Evolutionary conservation across 805 yeast genomes (phyloP).

Genomic region (Starmera quercuum): DNA sequence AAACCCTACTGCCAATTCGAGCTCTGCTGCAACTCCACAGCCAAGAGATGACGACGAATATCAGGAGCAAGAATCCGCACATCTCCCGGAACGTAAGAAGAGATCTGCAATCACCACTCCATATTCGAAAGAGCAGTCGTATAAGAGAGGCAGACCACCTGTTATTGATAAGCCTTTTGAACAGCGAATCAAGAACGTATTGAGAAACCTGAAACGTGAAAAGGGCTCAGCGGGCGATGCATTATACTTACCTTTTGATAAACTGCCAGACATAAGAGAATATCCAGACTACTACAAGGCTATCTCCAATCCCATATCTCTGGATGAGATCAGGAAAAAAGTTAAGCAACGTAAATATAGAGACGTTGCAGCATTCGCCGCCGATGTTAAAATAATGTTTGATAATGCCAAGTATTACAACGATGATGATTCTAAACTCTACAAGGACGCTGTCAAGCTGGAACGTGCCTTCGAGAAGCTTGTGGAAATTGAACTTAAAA

Average conservation of each 20-base stretch:
- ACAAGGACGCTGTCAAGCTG: slow-evolving; percentile 53
- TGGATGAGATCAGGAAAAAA: slow-evolving; percentile 70
- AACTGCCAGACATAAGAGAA: slow-evolving; percentile 59
- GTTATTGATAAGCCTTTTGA: slow-evolving; percentile 88
- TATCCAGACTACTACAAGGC: slow-evolving; percentile 38
- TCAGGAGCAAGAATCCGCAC: slow-evolving; percentile 1
- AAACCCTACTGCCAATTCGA: slow-evolving; percentile 1
- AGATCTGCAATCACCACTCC: background rate
- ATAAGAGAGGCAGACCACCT: slow-evolving; percentile 83
- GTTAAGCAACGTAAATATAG: slow-evolving; percentile 80
- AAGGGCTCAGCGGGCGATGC: slow-evolving; percentile 43
- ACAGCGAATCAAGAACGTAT: slow-evolving; percentile 79
- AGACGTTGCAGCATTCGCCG: slow-evolving; percentile 66
- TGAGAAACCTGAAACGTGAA: slow-evolving; percentile 74
- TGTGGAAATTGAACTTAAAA: slow-evolving; percentile 62
- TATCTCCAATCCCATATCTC: slow-evolving; percentile 53
- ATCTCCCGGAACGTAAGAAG: background rate
- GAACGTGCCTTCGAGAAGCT: slow-evolving; percentile 53
- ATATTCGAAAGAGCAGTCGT: slow-evolving; percentile 15
- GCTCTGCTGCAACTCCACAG: slow-evolving; percentile 1
- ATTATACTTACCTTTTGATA: slow-evolving; percentile 65
- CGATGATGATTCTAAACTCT: slow-evolving; percentile 48
- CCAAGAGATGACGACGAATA: slow-evolving; percentile 3
- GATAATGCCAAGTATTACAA: slow-evolving; percentile 64
- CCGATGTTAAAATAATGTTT: slow-evolving; percentile 70